Base-by-base conservation (phyloP, 2,329 filamentous ascomycete species). In the Ophiocordyceps robertsii region DNA sequence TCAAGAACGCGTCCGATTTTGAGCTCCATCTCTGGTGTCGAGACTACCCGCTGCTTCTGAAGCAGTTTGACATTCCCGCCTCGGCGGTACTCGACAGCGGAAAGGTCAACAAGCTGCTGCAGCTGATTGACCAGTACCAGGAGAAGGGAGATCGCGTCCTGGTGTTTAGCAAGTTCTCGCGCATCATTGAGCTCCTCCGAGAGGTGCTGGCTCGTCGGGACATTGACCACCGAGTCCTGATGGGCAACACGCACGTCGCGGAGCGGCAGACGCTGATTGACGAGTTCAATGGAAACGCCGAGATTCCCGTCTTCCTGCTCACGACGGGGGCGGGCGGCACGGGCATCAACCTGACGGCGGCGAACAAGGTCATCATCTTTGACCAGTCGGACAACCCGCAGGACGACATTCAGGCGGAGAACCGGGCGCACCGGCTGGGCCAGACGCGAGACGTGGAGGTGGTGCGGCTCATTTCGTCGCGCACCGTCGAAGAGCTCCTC, bases 321-420 rank as follows among this genome's bases (percentile, higher is more conserved):
- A 92, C 85, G 1, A 98, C 92, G 0, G 90, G 88, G 46, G 89
- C 90, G 0, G 92, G 92, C 41, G 92, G 92, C n/a, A 92, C 90
- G 0, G 92, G 92, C 35, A 93, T 98, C 66, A 98, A 98, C 61
- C 66, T 98, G 43, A 92, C 90, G 8, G 85, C 84, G 31, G 92
- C 92, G 5, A 96, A 96, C 68, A 96, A 95, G 64, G 90, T 98
- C 52, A 78, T 98, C 62, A 92, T 98, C 55, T 95, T 96, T 59
- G 92, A 98, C 62, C 84, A 84, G 49, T 86, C 82, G n/a, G 95
- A 95, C 66, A 98, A 98, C 53, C 92, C 92, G 0, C 92, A 98
- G 58, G 90, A 96, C 52, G 92, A 98, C 57, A 80, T 95, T n/a
- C 92, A 98, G 60, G 92, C 92, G 0, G 92, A 96, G 68, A 96